Conservation (phyloP, 441 rosid species). For the Rhodomyrtus psidioides region DNA sequence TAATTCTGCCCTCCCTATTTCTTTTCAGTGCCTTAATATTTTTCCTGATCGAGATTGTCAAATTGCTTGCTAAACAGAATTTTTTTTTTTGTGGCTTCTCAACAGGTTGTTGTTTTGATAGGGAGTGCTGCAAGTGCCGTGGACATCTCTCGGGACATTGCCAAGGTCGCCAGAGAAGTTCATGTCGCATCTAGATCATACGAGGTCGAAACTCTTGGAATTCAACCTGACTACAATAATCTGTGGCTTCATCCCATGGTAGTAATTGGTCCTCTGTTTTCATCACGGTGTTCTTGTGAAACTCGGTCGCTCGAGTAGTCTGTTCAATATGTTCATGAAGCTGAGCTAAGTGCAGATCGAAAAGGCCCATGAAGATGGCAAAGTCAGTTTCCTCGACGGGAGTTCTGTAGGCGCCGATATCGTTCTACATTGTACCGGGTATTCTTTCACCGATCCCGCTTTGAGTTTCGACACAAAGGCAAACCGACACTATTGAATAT, state of each 20-base stretch:
- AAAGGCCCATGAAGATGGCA: slow-evolving; percentile 38
- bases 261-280: neutral
- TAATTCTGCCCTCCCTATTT: neutral
- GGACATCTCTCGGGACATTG: slow-evolving; percentile 72
- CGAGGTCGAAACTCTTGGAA: slow-evolving; percentile 29
- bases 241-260: slow-evolving; percentile 85
- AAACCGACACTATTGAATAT: neutral
- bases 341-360: slow-evolving; percentile 41
- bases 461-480: neutral
- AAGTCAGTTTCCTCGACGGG: slow-evolving; percentile 47
- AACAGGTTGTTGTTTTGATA: slow-evolving; percentile 61
- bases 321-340: neutral
- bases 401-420: slow-evolving; percentile 38
- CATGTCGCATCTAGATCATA: slow-evolving; percentile 56
- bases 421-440: slow-evolving; percentile 80
- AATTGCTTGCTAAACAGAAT: neutral
- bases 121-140: slow-evolving; percentile 60
- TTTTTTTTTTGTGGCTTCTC: neutral
- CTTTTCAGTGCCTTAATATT: neutral
- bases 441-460: neutral
- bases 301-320: neutral
- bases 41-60: neutral
- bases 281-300: neutral
- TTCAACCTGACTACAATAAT: slow-evolving; percentile 38
- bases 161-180: slow-evolving; percentile 70